Evolutionary conservation across 345 rosid species (phyloP).

Genomic region (Noccaea caerulescens): DNA sequence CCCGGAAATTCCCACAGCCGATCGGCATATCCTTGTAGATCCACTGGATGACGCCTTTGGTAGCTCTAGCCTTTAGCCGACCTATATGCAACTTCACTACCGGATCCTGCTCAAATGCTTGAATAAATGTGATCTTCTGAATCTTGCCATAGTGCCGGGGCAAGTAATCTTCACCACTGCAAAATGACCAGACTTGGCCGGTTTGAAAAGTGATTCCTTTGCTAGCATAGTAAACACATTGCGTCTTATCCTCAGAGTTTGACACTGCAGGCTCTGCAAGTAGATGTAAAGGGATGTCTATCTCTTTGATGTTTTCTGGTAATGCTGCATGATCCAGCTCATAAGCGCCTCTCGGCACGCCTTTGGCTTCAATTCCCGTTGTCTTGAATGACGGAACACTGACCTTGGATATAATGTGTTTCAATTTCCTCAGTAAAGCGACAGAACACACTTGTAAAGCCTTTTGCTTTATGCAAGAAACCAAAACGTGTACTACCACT

Average conservation of each 20-base stretch:
- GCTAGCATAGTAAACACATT: constrained; percentile 32
- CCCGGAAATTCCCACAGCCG: constrained; percentile 68
- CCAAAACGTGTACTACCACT: constrained; percentile 35
- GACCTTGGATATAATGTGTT: too few species aligned
- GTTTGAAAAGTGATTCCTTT: constrained; percentile 48
- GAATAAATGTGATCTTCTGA: constrained; percentile 45
- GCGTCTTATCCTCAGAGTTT: neutral
- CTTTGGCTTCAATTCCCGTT: constrained; percentile 60
- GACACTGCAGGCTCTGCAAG: constrained; percentile 16
- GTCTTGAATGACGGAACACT: constrained; percentile 61
- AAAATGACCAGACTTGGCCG: constrained; percentile 72
- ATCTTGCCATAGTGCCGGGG: constrained; percentile 80
- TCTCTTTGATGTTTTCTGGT: constrained; percentile 54
- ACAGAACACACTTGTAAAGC: constrained; percentile 63
- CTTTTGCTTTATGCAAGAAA: constrained; percentile 65
- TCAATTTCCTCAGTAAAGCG: constrained; percentile 23
- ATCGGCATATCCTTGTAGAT: constrained; percentile 50
- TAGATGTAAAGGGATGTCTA: constrained; percentile 16
- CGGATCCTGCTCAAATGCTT: constrained; percentile 34
- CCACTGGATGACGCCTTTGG: constrained; percentile 52
- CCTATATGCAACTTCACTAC: constrained; percentile 55
- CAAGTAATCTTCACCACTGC: constrained; percentile 61
- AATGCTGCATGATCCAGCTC: constrained; percentile 75
- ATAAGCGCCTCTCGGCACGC: constrained; percentile 61
- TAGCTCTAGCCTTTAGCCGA: constrained; percentile 70